A percentile compares a stretch with the other conserved stretches of the same genome.
These are phyloP conservation scores for Penicillium janthinellum DNA, from an alignment of 2,329 filamentous ascomycete genomes.

Conservation along the genomic window DNA sequence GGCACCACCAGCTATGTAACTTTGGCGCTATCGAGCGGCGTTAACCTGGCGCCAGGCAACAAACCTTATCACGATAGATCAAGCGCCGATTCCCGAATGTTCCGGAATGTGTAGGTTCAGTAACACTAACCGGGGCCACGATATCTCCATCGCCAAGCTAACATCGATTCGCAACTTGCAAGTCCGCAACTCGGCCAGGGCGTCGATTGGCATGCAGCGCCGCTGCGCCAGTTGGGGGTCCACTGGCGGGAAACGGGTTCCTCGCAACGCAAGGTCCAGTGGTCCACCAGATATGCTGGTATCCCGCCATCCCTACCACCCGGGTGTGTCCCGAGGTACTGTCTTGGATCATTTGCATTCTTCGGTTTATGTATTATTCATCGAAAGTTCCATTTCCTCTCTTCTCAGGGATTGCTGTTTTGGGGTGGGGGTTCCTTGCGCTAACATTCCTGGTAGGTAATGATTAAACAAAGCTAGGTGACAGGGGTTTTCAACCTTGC, in stretches of 20 bases:
- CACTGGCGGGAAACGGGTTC: not conserved
- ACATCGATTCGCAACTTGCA: not conserved
- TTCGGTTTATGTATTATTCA: slow-evolving; percentile 10
- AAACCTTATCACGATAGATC: not conserved
- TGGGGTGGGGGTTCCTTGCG: slow-evolving; percentile 7
- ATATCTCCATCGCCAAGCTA: not conserved
- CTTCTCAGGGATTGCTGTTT: slow-evolving; percentile 8
- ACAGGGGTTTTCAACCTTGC: slow-evolving; percentile 42
- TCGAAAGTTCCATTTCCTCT: slow-evolving; percentile 17
- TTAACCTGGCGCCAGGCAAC: not conserved
- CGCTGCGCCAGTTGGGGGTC: too few species aligned
- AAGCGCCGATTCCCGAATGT: not conserved
- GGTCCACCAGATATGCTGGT: slow-evolving; percentile 13
- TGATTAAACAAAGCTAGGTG: not conserved
- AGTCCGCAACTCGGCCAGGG: not conserved
- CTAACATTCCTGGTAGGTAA: slow-evolving; percentile 5
- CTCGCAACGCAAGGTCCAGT: slow-evolving; percentile 18
- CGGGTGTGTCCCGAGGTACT: not conserved
- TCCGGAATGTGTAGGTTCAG: not conserved
- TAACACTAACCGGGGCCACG: not conserved
- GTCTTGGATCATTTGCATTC: slow-evolving; percentile 17
- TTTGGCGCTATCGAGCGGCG: not conserved
- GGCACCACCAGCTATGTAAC: not conserved
- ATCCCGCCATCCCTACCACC: not conserved
- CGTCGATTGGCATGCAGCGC: slow-evolving; percentile 15